These are phyloP conservation scores for Cyphellophora europaea DNA, from an alignment of 2,329 filamentous ascomycete genomes.

Conservation along the genomic window DNA sequence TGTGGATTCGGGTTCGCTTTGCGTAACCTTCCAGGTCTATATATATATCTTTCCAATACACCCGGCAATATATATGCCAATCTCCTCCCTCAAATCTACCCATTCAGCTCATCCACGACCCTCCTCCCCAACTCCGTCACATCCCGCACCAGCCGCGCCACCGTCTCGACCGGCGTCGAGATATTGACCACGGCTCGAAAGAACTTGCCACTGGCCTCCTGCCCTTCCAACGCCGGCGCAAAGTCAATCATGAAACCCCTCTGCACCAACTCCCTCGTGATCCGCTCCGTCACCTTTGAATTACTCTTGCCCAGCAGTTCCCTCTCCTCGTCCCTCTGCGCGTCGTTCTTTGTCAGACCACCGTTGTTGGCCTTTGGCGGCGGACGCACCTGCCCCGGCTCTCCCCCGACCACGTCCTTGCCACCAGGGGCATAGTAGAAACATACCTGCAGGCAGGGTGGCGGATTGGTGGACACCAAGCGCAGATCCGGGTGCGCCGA, in stretches of 20 bases:
- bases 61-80: no score
- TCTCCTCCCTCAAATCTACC: no score
- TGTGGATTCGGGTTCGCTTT: no score
- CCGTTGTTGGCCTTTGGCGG: background rate
- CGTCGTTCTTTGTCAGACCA: background rate
- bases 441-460: conserved; percentile 87
- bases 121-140: background rate
- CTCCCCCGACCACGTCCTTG: conserved; percentile 17
- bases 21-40: no score
- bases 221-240: conserved; percentile 35
- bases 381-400: no score
- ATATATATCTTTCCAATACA: no score
- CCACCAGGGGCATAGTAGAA: conserved; percentile 71
- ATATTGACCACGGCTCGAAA: conserved; percentile 62
- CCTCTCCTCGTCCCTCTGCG: no score
- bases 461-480: conserved; percentile 64
- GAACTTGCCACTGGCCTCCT: conserved; percentile 32
- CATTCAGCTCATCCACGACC: background rate
- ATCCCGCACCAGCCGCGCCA: conserved; percentile 53
- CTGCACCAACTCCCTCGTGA: conserved; percentile 45
- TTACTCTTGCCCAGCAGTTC: conserved; percentile 34
- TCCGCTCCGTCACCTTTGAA: conserved; percentile 44
- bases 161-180: conserved; percentile 48
- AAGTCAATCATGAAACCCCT: conserved; percentile 63
- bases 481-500: conserved; percentile 50